Conservation (phyloP, 2,329 filamentous ascomycete genomes). For the Macrophomina pseudophaseolina region DNA sequence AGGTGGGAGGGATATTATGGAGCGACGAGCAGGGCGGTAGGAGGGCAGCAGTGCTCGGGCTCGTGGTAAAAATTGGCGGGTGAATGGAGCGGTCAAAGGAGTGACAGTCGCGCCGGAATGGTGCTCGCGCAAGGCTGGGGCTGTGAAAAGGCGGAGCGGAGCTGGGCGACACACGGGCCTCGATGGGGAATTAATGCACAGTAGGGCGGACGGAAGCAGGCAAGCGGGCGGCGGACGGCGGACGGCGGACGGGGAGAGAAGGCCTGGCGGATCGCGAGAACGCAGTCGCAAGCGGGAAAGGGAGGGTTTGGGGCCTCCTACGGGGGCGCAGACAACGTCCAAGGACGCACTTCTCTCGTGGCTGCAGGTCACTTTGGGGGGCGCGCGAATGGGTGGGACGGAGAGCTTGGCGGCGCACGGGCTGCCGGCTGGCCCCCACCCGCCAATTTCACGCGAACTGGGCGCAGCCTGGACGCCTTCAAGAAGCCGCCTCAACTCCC, state of each 20-base stretch:
- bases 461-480: not conserved
- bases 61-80: not conserved
- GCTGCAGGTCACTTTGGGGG: conserved; percentile 16
- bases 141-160: conserved; percentile 24
- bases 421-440: conserved; percentile 1
- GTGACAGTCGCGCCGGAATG: conserved; percentile 20
- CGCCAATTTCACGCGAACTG: conserved; percentile 8
- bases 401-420: not conserved
- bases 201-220: not conserved
- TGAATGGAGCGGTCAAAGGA: conserved; percentile 18
- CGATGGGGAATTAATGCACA: conserved; percentile 2
- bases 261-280: not conserved
- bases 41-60: not conserved
- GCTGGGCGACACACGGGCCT: conserved; percentile 17
- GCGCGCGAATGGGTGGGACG: not conserved
- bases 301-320: not conserved
- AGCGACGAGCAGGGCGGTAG: not conserved
- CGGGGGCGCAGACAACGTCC: not conserved
- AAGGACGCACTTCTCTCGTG: conserved; percentile 9
- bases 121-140: conserved; percentile 23
- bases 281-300: not conserved
- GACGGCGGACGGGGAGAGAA: not conserved
- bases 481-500: not conserved
- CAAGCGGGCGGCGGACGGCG: not conserved
- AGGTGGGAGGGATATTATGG: not conserved